Percentiles rank a stretch among this genome's conserved stretches.
phyloP scores from a whole-genome alignment of 495 filamentous ascomycete species.

The Amniculicola lignicola region DNA sequence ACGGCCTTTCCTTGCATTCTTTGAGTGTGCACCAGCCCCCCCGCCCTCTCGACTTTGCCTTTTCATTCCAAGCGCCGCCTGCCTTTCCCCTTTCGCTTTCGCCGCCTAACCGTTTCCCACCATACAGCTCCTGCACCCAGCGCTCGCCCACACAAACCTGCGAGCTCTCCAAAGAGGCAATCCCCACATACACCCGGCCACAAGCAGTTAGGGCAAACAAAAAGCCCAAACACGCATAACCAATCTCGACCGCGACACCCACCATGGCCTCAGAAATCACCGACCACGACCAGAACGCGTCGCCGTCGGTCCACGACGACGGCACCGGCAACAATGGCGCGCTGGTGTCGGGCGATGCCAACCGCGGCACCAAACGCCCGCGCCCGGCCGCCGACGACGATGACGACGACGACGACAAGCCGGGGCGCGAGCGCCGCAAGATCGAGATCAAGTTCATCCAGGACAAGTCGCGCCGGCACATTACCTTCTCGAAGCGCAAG shows the following conservation, averaged over 20 bases:
- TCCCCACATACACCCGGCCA: conserved; percentile 33
- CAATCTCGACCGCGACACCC: conserved; percentile 22
- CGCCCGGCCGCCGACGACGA: conserved; percentile 86
- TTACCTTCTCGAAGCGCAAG: conserved; percentile 99
- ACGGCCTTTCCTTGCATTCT: conserved; percentile 33
- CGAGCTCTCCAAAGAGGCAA: conserved; percentile 34
- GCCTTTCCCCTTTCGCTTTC: conserved; percentile 32
- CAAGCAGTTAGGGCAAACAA: conserved; percentile 36
- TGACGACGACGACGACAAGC: conserved; percentile 98
- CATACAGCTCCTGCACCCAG: conserved; percentile 13
- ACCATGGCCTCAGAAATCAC: conserved; percentile 43
- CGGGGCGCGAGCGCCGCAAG: conserved; percentile 95
- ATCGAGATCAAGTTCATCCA: conserved; percentile 99
- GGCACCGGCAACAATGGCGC: conserved; percentile 52
- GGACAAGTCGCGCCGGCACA: conserved; percentile 99
- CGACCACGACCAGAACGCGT: conserved; percentile 47
- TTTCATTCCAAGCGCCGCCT: conserved; percentile 32
- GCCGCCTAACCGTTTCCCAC: conserved; percentile 24
- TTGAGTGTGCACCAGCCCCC: conserved; percentile 20
- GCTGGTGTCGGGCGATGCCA: conserved; percentile 53
- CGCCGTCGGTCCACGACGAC: conserved; percentile 55
- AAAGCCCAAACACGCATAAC: conserved; percentile 31
- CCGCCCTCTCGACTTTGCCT: conserved; percentile 25
- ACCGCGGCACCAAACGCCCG: conserved; percentile 83
- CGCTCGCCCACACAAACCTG: conserved; percentile 7